Base-by-base conservation (phyloP, 139 green algal species). In the Tetraselmis chui region DNA sequence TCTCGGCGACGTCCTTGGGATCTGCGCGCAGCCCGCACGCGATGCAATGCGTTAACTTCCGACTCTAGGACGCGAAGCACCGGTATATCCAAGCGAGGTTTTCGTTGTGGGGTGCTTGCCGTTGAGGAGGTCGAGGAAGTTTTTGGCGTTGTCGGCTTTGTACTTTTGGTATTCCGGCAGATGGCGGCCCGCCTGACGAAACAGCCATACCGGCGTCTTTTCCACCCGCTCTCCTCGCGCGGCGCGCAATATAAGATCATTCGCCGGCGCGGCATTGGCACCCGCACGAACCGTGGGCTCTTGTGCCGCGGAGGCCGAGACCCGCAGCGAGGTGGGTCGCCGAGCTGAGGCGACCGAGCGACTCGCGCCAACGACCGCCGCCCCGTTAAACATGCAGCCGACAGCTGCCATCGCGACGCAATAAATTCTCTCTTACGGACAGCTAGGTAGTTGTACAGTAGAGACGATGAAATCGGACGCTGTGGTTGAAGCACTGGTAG, bases 161-260 rank as follows among this genome's bases (percentile, higher is more conserved):
- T 87, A 84, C 30, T 84, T n/a, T 23, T 59, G 83, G 79, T 87
- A 87, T 31, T 87, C 83, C 11, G 83, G 83, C 31, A 87, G 78
- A 59, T 87, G 83, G 23, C 83, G 32, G 22, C 83, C 83, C 1
- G 83, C 83, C 58, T 87, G 83, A 26, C 83, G 83, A 30, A 87
- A 87, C 26, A 87, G 76, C 83, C 83, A 87, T 18, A 84, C 76
- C 11, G 83, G 83, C 32, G 83, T 87, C 75, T 79, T 31, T 22
- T 32, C 75, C 75, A 31, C 75, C 5, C 75, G 75, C 75, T 30
- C 28, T 5, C 28, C 28, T 11, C 75, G 75, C 18, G 28, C 28
- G 11, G 29, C 5, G 75, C 75, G 75, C 29, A 79, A 30, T 76
- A 85, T 85, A 26, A 59, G 67, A 78, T 85, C 82, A 31, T 85